Evolutionary conservation across 148 eudicot genomes (phyloP).

Genomic region (Rhododendron molle): DNA sequence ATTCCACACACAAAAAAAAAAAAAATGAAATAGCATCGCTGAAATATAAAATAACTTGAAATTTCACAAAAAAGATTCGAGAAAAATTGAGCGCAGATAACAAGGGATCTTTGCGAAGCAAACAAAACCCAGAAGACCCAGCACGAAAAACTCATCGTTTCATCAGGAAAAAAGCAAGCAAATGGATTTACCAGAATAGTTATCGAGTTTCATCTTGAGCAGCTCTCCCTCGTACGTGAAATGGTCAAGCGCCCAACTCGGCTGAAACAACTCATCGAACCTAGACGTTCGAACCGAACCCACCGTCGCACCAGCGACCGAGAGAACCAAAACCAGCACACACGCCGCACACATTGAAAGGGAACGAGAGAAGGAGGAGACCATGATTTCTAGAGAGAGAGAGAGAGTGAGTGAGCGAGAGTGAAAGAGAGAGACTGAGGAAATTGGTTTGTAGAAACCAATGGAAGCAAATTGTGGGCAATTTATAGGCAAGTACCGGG

Average conservation of each 20-base stretch:
- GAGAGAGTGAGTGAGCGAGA: background rate
- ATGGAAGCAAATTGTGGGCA: background rate
- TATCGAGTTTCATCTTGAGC: conserved; percentile 71
- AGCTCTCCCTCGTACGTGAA: conserved; percentile 59
- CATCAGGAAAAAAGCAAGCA: background rate
- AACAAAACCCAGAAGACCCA: background rate
- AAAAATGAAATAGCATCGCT: background rate
- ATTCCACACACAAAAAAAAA: background rate
- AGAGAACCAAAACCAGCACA: conserved; percentile 1
- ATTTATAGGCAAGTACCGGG: conserved; percentile 11
- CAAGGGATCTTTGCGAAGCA: background rate
- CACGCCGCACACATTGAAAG: conserved; percentile 10
- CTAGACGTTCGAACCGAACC: conserved; percentile 31
- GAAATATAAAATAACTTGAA: background rate
- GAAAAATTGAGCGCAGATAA: background rate
- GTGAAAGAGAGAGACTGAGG: background rate
- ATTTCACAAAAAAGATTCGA: background rate
- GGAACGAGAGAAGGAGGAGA: background rate
- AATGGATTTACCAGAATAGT: conserved; percentile 56
- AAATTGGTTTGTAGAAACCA: background rate
- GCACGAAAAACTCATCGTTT: background rate
- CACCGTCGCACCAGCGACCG: conserved; percentile 10
- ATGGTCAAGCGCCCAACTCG: conserved; percentile 71
- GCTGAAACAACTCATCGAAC: conserved; percentile 64
- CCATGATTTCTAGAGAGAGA: background rate